Conservation (phyloP, 225 moss, liverwort and hornwort species). For the Ulota crispa region DNA sequence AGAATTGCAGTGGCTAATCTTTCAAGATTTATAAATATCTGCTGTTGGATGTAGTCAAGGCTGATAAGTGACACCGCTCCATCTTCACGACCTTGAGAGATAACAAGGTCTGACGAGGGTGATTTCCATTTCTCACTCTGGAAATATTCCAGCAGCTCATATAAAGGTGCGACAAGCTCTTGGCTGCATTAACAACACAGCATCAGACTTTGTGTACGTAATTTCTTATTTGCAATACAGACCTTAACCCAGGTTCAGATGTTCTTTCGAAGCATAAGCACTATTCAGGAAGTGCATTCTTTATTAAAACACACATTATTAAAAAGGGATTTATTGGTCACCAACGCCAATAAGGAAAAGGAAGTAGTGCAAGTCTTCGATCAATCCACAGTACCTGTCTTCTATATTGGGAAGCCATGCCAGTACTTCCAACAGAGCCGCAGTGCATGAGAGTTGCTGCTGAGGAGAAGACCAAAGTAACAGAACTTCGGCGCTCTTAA, state of each 20-base stretch:
- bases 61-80: constrained; percentile 25
- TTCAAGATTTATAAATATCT: constrained; percentile 75
- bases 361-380: background rate
- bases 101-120: constrained; percentile 13
- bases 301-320: background rate
- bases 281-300: background rate
- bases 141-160: constrained; percentile 57
- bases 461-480: constrained; percentile 35
- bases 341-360: background rate
- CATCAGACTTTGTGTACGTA: constrained; percentile 15
- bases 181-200: constrained; percentile 46
- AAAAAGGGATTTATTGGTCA: background rate
- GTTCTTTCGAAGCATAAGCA: background rate
- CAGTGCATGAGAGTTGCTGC: constrained; percentile 42
- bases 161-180: constrained; percentile 62
- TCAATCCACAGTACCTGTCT: constrained; percentile 36
- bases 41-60: constrained; percentile 61
- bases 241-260: constrained; percentile 4
- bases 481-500: constrained; percentile 11
- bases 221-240: background rate
- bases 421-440: constrained; percentile 46
- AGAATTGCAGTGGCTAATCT: constrained; percentile 48
- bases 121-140: constrained; percentile 55
- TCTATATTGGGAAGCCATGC: constrained; percentile 53
- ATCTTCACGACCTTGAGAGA: constrained; percentile 27